Conservation (phyloP, 495 filamentous ascomycete genomes). For the Niebla homalea region DNA sequence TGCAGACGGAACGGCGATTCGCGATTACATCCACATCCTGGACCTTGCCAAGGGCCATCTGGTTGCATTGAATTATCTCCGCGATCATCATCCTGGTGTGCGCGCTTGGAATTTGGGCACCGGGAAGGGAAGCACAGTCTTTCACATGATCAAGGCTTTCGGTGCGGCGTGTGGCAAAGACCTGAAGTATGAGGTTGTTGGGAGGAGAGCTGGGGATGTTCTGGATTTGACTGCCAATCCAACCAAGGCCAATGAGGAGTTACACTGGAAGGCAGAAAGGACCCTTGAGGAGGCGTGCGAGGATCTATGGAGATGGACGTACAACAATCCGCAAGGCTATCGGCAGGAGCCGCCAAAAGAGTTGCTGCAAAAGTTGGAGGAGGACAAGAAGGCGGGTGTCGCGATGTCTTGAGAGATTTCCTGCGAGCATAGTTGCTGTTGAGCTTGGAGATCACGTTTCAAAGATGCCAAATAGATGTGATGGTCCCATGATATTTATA, state of each 20-base stretch:
- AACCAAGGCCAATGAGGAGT: slow-evolving; percentile 69
- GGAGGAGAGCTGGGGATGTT: slow-evolving; percentile 76
- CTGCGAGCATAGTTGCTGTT: too few relatives aligned
- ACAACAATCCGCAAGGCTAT: slow-evolving; percentile 94
- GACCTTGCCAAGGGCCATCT: slow-evolving; percentile 84
- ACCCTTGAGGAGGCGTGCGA: slow-evolving; percentile 87
- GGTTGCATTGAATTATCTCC: slow-evolving; percentile 83
- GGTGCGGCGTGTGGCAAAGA: slow-evolving; percentile 70
- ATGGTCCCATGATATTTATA: too few relatives aligned
- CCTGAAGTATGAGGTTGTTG: slow-evolving; percentile 76
- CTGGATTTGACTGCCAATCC: slow-evolving; percentile 91
- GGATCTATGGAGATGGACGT: slow-evolving; percentile 88
- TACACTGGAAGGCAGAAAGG: slow-evolving; percentile 81
- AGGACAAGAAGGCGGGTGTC: slow-evolving; percentile 22
- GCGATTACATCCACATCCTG: slow-evolving; percentile 75
- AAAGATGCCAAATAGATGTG: too few relatives aligned
- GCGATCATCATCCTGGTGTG: slow-evolving; percentile 77
- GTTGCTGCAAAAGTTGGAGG: slow-evolving; percentile 61
- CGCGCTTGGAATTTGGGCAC: slow-evolving; percentile 95
- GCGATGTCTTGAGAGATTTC: slow-evolving; percentile 4
- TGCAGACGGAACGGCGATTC: slow-evolving; percentile 67
- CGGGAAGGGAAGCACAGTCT: slow-evolving; percentile 89
- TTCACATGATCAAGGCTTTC: slow-evolving; percentile 95
- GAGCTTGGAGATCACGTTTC: too few relatives aligned
- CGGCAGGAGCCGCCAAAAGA: slow-evolving; percentile 76